These are phyloP conservation scores for Thuidium tamariscinum DNA, from an alignment of 225 moss, liverwort and hornwort genomes.

Conservation along the genomic window DNA sequence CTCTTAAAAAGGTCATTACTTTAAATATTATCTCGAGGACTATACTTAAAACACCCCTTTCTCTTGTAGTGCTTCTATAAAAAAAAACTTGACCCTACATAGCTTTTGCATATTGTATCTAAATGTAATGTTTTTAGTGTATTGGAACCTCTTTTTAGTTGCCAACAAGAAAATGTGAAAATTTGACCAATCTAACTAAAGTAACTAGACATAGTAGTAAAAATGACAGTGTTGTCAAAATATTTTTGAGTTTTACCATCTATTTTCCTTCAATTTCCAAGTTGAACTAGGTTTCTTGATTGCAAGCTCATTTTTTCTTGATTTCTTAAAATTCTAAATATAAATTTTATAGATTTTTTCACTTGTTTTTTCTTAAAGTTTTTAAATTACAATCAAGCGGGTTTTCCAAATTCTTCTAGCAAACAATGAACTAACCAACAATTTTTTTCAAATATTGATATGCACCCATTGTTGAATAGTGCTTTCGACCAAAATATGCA, in stretches of 20 bases:
- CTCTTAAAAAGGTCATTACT: too few relatives aligned
- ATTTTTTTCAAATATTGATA: not conserved
- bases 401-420: not conserved
- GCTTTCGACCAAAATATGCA: too few relatives aligned
- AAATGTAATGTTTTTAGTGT: fast-evolving
- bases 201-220: fast-evolving
- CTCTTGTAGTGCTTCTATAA: too few relatives aligned
- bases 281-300: fast-evolving
- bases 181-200: too few relatives aligned
- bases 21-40: too few relatives aligned
- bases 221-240: too few relatives aligned
- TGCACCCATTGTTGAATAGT: too few relatives aligned
- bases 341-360: not conserved
- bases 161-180: not conserved
- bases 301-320: fast-evolving
- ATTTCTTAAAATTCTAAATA: not conserved
- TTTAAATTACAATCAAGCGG: fast-evolving
- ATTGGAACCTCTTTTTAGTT: not conserved
- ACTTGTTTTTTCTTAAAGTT: fast-evolving
- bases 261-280: too few relatives aligned
- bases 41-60: too few relatives aligned
- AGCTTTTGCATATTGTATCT: not conserved
- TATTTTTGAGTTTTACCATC: fast-evolving
- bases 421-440: too few relatives aligned
- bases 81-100: fast-evolving